Base-by-base conservation (phyloP, 257 asterid genomes). In the Solanum bulbocastanum region DNA sequence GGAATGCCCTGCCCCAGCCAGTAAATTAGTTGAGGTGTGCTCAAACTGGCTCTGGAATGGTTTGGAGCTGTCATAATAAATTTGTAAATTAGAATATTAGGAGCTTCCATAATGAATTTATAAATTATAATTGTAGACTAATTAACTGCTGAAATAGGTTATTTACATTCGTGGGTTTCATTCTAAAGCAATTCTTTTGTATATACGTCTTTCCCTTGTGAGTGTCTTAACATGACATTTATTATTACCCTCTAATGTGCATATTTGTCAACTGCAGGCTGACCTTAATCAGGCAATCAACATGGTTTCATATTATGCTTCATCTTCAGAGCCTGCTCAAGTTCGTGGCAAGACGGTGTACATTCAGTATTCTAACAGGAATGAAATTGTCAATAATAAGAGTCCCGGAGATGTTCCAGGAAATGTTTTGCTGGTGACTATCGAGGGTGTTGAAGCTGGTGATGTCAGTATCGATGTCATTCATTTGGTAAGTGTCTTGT, bases 401-500 rank as follows among this genome's bases (percentile, higher is more conserved):
- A 92, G 94, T 87, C 96, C 98, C 7, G 98, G 96, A 66, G 98
- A 96, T 90, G 95, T 91, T 83, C 98, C 96, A 3, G 95, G 98
- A 56, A 96, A 96, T 89, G 98, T 95, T 78, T 91, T 96, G 92
- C 94, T 96, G 84, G 98, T 94, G 60, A 92, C 98, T 25, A 94
- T 96, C 32, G 98, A 94, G 92, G 98, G 98, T 33, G 96, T 94
- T 87, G 98, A 94, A 91, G 97, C 98, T 85, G 93, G 92, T 86
- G 98, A 96, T 90, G 95, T 96, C 86, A 94, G 97, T 94, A 96
- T 94, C 87, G 97, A 96, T 89, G 97, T 96, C 83, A 94, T 96
- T 88, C 98, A 94, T 91, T 91, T 96, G 94, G 98, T 96, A 90
- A 89, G 93, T 68, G 60, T 27, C 42, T 87, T 76, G 73, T 83